phyloP scores from a whole-genome alignment of 495 filamentous ascomycete species.

The Trichocladium antarcticum region DNA sequence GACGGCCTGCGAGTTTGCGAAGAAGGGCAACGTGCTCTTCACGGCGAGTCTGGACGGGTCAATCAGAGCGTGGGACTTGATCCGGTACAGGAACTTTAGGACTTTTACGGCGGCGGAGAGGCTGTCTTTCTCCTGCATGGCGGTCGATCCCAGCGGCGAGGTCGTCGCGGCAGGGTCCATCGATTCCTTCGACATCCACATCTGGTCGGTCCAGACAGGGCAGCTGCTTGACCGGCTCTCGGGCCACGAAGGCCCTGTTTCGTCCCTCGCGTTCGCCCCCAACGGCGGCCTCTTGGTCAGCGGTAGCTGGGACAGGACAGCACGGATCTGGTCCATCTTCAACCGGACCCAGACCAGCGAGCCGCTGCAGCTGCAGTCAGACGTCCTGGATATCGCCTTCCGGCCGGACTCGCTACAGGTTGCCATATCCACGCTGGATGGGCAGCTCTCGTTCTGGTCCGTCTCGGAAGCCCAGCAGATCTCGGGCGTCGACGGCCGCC shows the following conservation, averaged over 20 bases:
- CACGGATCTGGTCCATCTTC: constrained; percentile 92
- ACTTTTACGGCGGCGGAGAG: constrained; percentile 90
- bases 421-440: constrained; percentile 85
- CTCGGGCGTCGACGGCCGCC: constrained; percentile 70
- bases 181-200: constrained; percentile 92
- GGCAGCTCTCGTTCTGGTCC: constrained; percentile 91
- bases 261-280: constrained; percentile 74
- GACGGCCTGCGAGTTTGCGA: constrained; percentile 90
- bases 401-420: constrained; percentile 84
- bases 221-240: constrained; percentile 83
- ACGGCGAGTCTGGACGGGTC: constrained; percentile 91
- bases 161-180: constrained; percentile 89
- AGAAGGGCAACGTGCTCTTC: constrained; percentile 87
- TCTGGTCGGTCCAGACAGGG: constrained; percentile 97
- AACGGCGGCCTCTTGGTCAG: constrained; percentile 73
- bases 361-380: constrained; percentile 78
- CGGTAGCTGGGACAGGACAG: constrained; percentile 91
- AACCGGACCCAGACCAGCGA: constrained; percentile 87
- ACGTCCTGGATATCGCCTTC: constrained; percentile 78
- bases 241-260: constrained; percentile 89
- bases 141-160: constrained; percentile 94
- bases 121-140: constrained; percentile 81
- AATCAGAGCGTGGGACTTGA: constrained; percentile 89
- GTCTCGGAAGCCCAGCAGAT: constrained; percentile 76
- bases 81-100: constrained; percentile 91